Conservation (phyloP, 2,329 filamentous ascomycete genomes). For the Clarireedia monteithiana region DNA sequence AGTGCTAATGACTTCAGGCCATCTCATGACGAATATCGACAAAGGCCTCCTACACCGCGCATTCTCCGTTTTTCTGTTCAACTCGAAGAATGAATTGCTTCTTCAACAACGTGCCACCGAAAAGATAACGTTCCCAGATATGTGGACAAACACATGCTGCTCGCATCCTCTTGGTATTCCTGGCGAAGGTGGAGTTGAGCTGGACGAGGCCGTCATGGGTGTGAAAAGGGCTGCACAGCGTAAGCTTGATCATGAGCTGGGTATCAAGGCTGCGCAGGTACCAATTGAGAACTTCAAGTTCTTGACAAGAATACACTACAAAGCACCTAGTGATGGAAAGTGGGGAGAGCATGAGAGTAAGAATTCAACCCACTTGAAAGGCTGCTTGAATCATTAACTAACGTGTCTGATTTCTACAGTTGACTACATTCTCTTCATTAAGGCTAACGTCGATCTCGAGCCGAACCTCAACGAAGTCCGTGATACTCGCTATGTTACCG, state of each 20-base stretch:
- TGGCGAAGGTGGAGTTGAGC: conserved; percentile 77
- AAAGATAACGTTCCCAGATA: conserved; percentile 98
- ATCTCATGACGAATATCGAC: conserved; percentile 98
- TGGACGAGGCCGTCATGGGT: conserved; percentile 73
- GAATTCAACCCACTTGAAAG: conserved; percentile 27
- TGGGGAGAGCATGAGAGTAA: conserved; percentile 98
- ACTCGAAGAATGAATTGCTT: conserved; percentile 83
- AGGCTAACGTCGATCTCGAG: conserved; percentile 78
- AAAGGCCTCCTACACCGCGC: conserved; percentile 92
- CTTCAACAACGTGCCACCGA: conserved; percentile 91
- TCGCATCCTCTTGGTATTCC: conserved; percentile 91
- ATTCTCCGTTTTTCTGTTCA: conserved; percentile 97
- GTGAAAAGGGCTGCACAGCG: conserved; percentile 88
- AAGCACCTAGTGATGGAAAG: conserved; percentile 91
- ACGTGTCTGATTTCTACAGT: conserved; percentile 42
- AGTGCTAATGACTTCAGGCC: conserved; percentile 49
- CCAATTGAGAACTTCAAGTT: conserved; percentile 88
- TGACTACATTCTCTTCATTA: conserved; percentile 98
- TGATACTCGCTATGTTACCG: conserved; percentile 75
- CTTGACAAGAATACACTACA: conserved; percentile 95
- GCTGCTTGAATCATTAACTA: neutral
- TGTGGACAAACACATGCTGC: conserved; percentile 99
- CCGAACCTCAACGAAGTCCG: conserved; percentile 83
- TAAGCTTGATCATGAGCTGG: conserved; percentile 91
- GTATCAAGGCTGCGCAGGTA: conserved; percentile 82